Percentiles rank a stretch among this genome's conserved stretches.
Conservation (phyloP, 306 rosid genomes). For the Quillaja saponaria region DNA sequence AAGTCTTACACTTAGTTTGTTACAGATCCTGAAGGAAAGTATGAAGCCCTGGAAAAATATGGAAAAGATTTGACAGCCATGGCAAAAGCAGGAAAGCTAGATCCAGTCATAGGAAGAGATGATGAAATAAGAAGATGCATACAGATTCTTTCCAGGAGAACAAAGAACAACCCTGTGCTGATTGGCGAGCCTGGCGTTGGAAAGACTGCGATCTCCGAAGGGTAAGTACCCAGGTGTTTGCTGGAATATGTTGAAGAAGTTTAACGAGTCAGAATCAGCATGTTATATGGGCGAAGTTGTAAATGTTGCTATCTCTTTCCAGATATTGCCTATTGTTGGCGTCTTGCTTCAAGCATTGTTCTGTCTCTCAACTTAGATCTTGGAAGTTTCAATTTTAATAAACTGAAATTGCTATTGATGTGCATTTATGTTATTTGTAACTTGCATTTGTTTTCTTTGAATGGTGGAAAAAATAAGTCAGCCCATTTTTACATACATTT, state of each 20-base stretch:
- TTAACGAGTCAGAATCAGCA: too few relatives aligned
- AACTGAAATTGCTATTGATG: neutral
- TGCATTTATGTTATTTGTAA: neutral
- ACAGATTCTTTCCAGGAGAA: conserved; percentile 97
- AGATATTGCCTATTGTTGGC: conserved; percentile 3
- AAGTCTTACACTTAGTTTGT: conserved; percentile 28
- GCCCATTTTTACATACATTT: too few relatives aligned
- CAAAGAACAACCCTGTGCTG: conserved; percentile 95
- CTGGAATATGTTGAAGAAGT: too few relatives aligned
- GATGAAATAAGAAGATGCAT: conserved; percentile 99
- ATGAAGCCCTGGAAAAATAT: conserved; percentile 90
- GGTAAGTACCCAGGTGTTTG: conserved; percentile 50
- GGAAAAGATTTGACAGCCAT: conserved; percentile 97
- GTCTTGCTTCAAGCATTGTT: neutral
- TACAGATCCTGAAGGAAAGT: conserved; percentile 98
- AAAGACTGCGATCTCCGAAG: conserved; percentile 97
- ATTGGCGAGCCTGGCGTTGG: conserved; percentile 99
- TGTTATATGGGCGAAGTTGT: too few relatives aligned
- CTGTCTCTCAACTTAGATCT: neutral
- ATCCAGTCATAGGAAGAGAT: conserved; percentile 98
- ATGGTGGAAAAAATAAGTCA: neutral
- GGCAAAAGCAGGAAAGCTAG: conserved; percentile 95
- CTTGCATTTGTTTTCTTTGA: conserved; percentile 8
- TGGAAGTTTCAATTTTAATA: neutral
- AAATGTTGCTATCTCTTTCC: neutral